Base-by-base conservation (phyloP, 192 early-diverging fungal species). In the Pilobolus umbonatus region DNA sequence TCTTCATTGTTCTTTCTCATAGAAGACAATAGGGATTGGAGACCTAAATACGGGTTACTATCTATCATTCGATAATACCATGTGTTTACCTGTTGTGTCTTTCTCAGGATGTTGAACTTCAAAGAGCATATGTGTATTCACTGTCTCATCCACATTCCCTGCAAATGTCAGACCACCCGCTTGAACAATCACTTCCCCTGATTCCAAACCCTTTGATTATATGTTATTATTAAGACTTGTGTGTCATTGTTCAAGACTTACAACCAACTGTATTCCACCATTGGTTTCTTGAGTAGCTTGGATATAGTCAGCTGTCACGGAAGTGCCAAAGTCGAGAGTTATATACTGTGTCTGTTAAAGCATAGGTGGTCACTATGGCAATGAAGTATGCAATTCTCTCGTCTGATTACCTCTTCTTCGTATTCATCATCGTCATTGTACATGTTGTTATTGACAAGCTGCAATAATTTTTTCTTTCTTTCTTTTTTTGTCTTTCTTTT, bases 61-160 rank as follows among this genome's bases (percentile, higher is more conserved):
- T n/a, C n/a, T n/a, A n/a, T n/a, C n/a, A n/a, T n/a, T n/a, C n/a
- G n/a, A n/a, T n/a, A n/a, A n/a, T n/a, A n/a, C n/a, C n/a, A n/a
- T n/a, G n/a, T n/a, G n/a, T n/a, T n/a, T n/a, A n/a, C n/a, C n/a
- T n/a, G n/a, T n/a, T n/a, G n/a, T n/a, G n/a, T n/a, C n/a, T n/a
- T n/a, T n/a, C n/a, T n/a, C n/a, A n/a, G n/a, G n/a, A n/a, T 59
- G 44, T 15, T 48, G 24, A 24, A 48, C 24, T 34, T 47, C 44
- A 48, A 59, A 59, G 9, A 59, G 1, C 44, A 59, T 31, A 14
- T 44, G 26, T 34, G 42, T 32, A 25, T 45, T 45, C 17, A 59
- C 26, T 15, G 57, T 59, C 24, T 59, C 57, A 46, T 59, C 57
- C 22, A 46, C 17, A n/a, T 22, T 32, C 5, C 57, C 57, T 59